Percentiles rank a stretch among this genome's conserved stretches.
Evolutionary conservation across 495 filamentous ascomycete species (phyloP).

Genomic region (Talaromyces ruber): DNA sequence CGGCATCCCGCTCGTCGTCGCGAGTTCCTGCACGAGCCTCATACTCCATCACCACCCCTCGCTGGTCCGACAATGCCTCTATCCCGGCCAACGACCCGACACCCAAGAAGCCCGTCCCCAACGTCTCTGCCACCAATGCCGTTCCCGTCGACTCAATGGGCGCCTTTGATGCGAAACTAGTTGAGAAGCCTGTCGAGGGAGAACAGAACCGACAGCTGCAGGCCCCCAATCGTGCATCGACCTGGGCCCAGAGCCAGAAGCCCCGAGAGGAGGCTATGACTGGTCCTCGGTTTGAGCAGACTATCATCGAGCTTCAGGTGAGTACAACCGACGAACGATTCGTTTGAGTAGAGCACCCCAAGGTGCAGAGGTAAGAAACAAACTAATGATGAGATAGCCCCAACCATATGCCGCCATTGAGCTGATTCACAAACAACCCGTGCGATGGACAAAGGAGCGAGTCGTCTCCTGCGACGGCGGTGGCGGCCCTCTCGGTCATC

Average conservation of each 20-base stretch:
- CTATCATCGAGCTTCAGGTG: conserved; percentile 83
- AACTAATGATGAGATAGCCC: conserved; percentile 46
- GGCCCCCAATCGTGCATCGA: conserved; percentile 72
- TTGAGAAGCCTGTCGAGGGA: conserved; percentile 51
- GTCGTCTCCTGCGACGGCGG: conserved; percentile 88
- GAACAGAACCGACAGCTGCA: conserved; percentile 58
- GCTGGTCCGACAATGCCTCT: conserved; percentile 36
- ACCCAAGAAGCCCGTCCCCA: conserved; percentile 35
- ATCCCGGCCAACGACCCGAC: conserved; percentile 47
- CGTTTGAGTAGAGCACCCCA: neutral
- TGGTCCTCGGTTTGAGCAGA: conserved; percentile 95
- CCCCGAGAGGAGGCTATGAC: conserved; percentile 75
- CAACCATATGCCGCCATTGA: conserved; percentile 83
- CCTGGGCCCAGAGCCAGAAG: conserved; percentile 81
- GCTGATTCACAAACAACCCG: conserved; percentile 91
- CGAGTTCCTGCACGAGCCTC: conserved; percentile 28
- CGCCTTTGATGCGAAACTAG: conserved; percentile 32
- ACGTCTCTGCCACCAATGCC: conserved; percentile 55
- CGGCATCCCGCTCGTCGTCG: conserved; percentile 23
- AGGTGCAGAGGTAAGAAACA: neutral
- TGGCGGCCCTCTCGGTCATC: conserved; percentile 86
- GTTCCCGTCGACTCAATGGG: conserved; percentile 41
- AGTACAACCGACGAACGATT: conserved; percentile 18
- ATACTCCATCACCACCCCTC: conserved; percentile 41
- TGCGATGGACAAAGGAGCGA: conserved; percentile 77